Conservation (phyloP, 169 alveolate species). For the Cryptosporidium muris region DNA sequence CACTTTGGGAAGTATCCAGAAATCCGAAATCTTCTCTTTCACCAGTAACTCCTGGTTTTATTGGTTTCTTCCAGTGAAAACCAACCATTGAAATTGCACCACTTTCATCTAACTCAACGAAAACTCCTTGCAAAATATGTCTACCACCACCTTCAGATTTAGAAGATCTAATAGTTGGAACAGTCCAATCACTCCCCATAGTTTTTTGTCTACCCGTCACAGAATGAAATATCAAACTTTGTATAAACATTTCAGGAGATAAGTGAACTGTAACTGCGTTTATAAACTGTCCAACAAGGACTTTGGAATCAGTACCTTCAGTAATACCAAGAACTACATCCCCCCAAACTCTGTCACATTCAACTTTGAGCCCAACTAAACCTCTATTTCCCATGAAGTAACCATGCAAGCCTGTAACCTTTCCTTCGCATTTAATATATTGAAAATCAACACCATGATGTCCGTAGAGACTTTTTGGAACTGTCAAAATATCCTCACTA, state of each 20-base stretch:
- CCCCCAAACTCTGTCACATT: constrained; percentile 66
- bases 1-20: constrained; percentile 11
- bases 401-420: constrained; percentile 48
- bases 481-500: constrained; percentile 49
- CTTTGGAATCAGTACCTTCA: constrained; percentile 60
- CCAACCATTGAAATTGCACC: constrained; percentile 70
- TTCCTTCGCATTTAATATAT: constrained; percentile 65
- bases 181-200: constrained; percentile 52
- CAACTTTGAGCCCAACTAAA: constrained; percentile 50
- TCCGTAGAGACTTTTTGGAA: constrained; percentile 46
- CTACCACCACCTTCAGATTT: constrained; percentile 63
- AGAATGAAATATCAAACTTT: constrained; percentile 33
- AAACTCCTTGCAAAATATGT: constrained; percentile 41
- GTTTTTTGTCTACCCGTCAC: constrained; percentile 47
- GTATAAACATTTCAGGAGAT: constrained; percentile 67
- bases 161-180: constrained; percentile 50
- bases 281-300: constrained; percentile 49
- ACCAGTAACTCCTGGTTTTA: constrained; percentile 49
- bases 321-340: constrained; percentile 55
- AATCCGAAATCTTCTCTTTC: constrained; percentile 57
- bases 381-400: constrained; percentile 70
- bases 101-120: constrained; percentile 51
- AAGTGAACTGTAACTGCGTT: constrained; percentile 56
- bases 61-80: constrained; percentile 49
- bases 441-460: constrained; percentile 60